Base-by-base conservation (phyloP, 768 basidiomycete genomes). In the Leucosporidium yakuticum region DNA sequence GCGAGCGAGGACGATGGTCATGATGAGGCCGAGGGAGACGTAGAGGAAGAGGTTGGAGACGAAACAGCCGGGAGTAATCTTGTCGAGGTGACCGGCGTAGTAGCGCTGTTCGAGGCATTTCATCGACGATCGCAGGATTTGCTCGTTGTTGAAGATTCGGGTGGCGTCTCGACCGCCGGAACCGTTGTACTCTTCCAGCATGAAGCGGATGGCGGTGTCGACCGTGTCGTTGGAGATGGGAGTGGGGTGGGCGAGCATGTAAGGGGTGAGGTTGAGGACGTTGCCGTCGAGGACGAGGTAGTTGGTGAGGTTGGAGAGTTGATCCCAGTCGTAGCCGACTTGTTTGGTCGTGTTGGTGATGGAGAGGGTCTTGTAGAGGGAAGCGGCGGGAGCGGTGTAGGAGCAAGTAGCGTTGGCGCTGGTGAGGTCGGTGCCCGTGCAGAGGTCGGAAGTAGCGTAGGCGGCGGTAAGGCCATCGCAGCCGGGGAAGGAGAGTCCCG, bases 21-120 rank as follows among this genome's bases (percentile, higher is more conserved):
- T 85, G 76, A 99, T 93, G 80, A 98, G 86, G 78, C 91, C 85
- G 65, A 99, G 84, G 65, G 91, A 90, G 32, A 87, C 81, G 77
- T 96, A 99, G 61, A 98, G 87, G 78, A 98, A 86, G 32, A 98
- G 82, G 56, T 85, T 84, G 39, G 92, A 88, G 49, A 92, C 86
- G 79, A 97, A 94, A 79, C 96, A 99, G 12, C 95, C 95, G 9
- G 96, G 91, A 0, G 93, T 88, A 76, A 96, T 83, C 80, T 97
- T 96, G 82, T 97, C 96, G 70, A 99, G 97, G 77, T 89, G 88
- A 27, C 96, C 96, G 0, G 93, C 94, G 60, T 85, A 85, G 79
- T 96, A 99, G 19, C 96, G 86, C 74, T 90, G 81, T 62, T 83
- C 82, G 62, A 99, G 82, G 79, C 96, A 99, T 15, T 85, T 83